These are phyloP conservation scores for Ceratocystis ficicola DNA, from an alignment of 2,329 filamentous ascomycete species.

Conservation along the genomic window DNA sequence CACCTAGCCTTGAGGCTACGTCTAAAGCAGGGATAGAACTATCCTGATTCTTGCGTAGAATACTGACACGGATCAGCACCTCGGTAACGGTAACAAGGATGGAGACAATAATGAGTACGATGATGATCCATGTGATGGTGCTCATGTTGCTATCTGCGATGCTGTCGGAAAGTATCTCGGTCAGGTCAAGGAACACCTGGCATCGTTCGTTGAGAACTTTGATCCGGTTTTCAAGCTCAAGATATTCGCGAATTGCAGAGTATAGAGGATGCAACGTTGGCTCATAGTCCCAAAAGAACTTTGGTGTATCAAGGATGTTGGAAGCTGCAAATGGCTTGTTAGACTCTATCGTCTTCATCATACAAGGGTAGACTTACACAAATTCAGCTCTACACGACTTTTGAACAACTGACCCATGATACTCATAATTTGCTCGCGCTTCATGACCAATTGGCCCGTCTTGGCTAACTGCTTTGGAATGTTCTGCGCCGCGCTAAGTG, in stretches of 20 bases:
- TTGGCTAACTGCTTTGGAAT: constrained; percentile 80
- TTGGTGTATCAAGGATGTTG: constrained; percentile 90
- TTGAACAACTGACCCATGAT: constrained; percentile 86
- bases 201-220: constrained; percentile 96
- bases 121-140: constrained; percentile 94
- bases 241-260: constrained; percentile 85
- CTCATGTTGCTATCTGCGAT: constrained; percentile 95
- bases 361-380: constrained; percentile 53
- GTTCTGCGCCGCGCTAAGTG: constrained; percentile 85
- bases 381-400: constrained; percentile 89
- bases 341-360: background rate
- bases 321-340: constrained; percentile 48
- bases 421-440: constrained; percentile 78
- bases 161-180: constrained; percentile 84
- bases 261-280: constrained; percentile 92
- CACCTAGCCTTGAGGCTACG: no score
- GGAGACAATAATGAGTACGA: constrained; percentile 78
- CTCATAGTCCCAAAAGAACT: constrained; percentile 98
- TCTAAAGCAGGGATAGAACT: background rate
- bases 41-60: constrained; percentile 40
- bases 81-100: constrained; percentile 87
- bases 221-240: constrained; percentile 92
- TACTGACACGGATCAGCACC: constrained; percentile 72
- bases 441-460: constrained; percentile 85
- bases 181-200: constrained; percentile 88